phyloP scores from a whole-genome alignment of 169 alveolate genomes.

The Toxoplasma gondii region DNA sequence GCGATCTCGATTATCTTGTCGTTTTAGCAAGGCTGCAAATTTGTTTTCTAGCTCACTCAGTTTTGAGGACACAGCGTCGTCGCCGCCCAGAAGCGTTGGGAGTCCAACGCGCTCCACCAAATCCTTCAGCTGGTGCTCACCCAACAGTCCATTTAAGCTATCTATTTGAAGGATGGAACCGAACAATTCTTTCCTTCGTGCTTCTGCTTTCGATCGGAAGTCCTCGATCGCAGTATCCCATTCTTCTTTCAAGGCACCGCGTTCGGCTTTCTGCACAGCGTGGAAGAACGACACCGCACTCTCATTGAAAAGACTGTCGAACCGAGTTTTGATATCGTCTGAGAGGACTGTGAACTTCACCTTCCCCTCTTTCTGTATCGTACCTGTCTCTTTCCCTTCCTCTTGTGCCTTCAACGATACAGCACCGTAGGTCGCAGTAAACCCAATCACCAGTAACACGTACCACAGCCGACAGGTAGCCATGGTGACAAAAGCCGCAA shows the following conservation, averaged over 20 bases:
- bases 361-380: not conserved
- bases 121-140: not conserved
- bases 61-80: not conserved
- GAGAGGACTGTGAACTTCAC: not conserved
- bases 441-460: not conserved
- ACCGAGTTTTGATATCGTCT: not conserved
- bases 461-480: not conserved
- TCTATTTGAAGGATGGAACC: not conserved
- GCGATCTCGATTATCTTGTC: not conserved
- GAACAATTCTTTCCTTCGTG: not conserved
- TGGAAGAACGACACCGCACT: not conserved
- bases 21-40: not conserved
- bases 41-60: not conserved
- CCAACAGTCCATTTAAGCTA: not conserved
- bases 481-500: not conserved
- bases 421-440: not conserved
- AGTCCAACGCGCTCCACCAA: not conserved
- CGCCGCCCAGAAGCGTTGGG: not conserved
- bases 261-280: not conserved
- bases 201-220: not conserved
- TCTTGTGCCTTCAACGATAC: not conserved
- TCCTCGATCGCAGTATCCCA: not conserved
- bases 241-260: constrained; percentile 1
- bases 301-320: not conserved
- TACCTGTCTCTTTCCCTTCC: not conserved